Base-by-base conservation (phyloP, 2,329 filamentous ascomycete genomes). In the Corniculantispora saksenae region DNA sequence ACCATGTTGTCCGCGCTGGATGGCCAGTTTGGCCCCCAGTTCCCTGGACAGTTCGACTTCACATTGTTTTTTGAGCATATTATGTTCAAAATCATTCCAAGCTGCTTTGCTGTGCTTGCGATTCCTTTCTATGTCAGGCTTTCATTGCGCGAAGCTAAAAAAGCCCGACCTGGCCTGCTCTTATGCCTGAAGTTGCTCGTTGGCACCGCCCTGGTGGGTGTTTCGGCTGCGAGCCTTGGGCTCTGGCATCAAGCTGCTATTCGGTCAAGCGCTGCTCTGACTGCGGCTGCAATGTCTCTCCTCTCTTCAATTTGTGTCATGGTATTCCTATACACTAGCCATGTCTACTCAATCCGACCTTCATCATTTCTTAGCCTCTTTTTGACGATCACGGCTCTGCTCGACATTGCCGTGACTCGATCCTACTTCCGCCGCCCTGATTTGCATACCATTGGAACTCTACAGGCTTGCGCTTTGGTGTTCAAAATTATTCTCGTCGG, bases 391-490 rank as follows among this genome's bases (percentile, higher is more conserved):
- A 73, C 75, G 0, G 66, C 73, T 3, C 55, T 78, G 12, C 72
- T 78, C 29, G 77, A 79, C 27, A 66, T 74, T n/a, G 73, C 76
- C 1, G 67, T 71, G 9, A 66, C 70, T 1, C 67, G 78, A 27
- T 78, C 78, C 0, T 68, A 76, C 1, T 77, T 74, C 71, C 68
- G 78, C 7, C 71, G 76, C 10, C 6, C 69, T 77, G 25, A 73
- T 71, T 1, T 62, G 53, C 21, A 62, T 76, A 2, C 38, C 12
- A 43, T 43, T 13, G 38, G 12, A 6, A 19, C 38, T 19, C 5
- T 43, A 4, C 75, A 73, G 43, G 71, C 70, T 0, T 64, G 70
- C 0, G 68, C 70, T 0, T 63, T 78, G 3, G 70, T 43, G 0
- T 48, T 70, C 29, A 79, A 78, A 67, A 55, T 66, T 1, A 4